Evolutionary conservation across 495 filamentous ascomycete species (phyloP), one percentile per base, ranked within the genome.

Genomic region (Hyphodiscus hymeniophilus): DNA sequence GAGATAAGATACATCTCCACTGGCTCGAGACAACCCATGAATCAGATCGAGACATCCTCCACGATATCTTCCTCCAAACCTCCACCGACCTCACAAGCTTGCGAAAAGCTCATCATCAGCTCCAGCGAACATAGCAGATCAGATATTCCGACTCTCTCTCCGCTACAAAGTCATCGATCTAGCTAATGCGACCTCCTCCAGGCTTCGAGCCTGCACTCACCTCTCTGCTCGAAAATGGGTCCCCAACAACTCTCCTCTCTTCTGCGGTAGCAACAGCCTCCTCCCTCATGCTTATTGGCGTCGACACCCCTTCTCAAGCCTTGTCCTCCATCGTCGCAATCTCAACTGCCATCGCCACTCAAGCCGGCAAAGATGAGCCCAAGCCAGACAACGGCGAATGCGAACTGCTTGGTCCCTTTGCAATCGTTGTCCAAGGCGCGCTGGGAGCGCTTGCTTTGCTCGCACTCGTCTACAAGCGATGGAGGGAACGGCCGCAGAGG

Each of bases 391-490:
- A 52, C 30, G 59, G 59, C 11, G 87, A 96, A 66, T 96, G 89
- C 61, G 71, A 79, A 47, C 70, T 96, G 1, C 75, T 96, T 1
- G 89, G 89, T 0, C 76, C 87, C 0, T 95, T 94, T 52, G 91
- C 92, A 20, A 74, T 98, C 22, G 62, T 98, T 31, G 80, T 97
- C 3, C 92, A 98, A 63, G 81, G 80, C 18, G 86, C 88, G 3
- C 76, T 98, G n/a, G 92, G 92, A 16, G 75, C 71, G 20, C 66
- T 96, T 28, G 92, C 92, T 13, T 66, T 97, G 23, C 65, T 89
- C 28, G 84, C 89, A 4, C 74, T 98, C 16, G 89, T 97, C 15
- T 95, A 80, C 65, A 98, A 98, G 66, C 77, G 92, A 52, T 95
- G 85, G 78, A 76, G 86, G 50, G 92, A 98, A 67, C 72, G 84